Conservation (phyloP, 495 filamentous ascomycete species). For the Pyrenopolyporus hunteri region DNA sequence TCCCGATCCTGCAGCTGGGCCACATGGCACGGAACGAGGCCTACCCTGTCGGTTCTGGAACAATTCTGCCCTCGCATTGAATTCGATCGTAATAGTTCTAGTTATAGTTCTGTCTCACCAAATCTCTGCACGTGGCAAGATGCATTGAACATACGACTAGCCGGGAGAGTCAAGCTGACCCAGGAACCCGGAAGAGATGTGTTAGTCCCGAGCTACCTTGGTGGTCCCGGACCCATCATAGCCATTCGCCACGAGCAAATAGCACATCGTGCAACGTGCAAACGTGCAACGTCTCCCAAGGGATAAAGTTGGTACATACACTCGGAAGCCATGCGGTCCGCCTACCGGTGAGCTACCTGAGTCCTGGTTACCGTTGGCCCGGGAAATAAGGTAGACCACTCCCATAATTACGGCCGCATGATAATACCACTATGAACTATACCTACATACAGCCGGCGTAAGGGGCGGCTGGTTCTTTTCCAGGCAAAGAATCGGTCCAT, state of each 20-base stretch:
- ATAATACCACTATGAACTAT: no score
- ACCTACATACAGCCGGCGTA: no score
- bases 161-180: constrained; percentile 5
- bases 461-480: no score
- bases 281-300: no score
- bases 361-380: no score
- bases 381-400: no score
- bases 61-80: constrained; percentile 20
- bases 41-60: constrained; percentile 37
- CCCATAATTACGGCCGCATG: no score
- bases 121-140: constrained; percentile 33
- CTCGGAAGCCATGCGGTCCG: constrained; percentile 11
- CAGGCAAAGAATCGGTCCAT: no score
- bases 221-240: no score
- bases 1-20: constrained; percentile 33
- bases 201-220: no score
- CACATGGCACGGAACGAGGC: constrained; percentile 35
- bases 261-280: constrained; percentile 1
- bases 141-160: constrained; percentile 17
- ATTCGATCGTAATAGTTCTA: constrained; percentile 29
- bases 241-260: constrained; percentile 15
- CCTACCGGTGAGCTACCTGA: no score
- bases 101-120: constrained; percentile 33
- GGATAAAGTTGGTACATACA: no score
- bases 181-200: constrained; percentile 24